Base-by-base conservation (phyloP, 177 flowering plant species). In the Telopea speciosissima region DNA sequence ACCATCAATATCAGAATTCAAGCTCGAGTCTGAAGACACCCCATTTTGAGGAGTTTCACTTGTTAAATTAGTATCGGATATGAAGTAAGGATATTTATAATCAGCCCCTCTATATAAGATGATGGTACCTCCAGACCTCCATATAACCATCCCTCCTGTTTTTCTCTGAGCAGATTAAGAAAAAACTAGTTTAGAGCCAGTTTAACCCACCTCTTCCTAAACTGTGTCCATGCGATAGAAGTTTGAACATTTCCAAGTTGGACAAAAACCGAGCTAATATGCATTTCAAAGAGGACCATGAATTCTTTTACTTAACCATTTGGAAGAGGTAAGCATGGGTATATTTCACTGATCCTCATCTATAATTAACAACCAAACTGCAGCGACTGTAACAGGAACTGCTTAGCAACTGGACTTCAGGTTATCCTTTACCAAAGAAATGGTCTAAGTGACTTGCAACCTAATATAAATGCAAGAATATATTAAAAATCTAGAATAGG, bases 141-240 rank as follows among this genome's bases (percentile, higher is more conserved):
- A 92, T 75, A 95, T 77, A 78, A 95, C 97, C 79, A 95, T 52
- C 19, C 97, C 99, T 70, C 99, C 99, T 61, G 97, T 92, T 84
- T 90, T 92, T 52, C 84, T 89, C 99, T 95, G 89, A 40, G n/a
- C 80, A 78, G 66, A 26, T 52, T 40, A 76, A 21, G 19, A 67
- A 74, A 73, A 68, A 67, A 2, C 21, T 33, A 71, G 28, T n/a
- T 76, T 11, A 73, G 72, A 67, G 28, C 60, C n/a, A 28, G 5
- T 60, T 5, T 40, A 40, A 40, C 44, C 44, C 44, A 40, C 44
- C 10, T 10, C 44, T 10, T 40, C 44, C 44, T 40, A 40, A 10
- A 40, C 5, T 10, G 7, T 5, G 10, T 40, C 10, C 10, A 40
- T 40, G 44, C 5, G 24, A 22, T 12, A 58, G 58, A 59, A 22